Conservation (phyloP, 176 grass and related monocot genomes). For the Phoenix dactylifera region DNA sequence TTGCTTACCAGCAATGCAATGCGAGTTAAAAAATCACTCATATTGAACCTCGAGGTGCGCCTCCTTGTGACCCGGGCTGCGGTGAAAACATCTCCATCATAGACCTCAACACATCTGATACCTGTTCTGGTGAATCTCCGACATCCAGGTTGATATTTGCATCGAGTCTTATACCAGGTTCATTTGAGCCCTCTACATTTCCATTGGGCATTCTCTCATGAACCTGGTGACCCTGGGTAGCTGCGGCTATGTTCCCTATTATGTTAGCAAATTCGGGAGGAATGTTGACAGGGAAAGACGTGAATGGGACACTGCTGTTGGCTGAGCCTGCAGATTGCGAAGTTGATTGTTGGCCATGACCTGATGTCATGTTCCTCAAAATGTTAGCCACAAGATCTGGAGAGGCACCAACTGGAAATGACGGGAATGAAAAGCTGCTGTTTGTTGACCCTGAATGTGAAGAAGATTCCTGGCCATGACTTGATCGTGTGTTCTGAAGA, state of each 20-base stretch:
- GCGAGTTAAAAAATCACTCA: no score
- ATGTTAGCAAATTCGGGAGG: constrained; percentile 18
- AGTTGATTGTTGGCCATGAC: constrained; percentile 31
- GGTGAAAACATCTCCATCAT: constrained; percentile 63
- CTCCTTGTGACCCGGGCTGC: constrained; percentile 23
- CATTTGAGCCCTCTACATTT: constrained; percentile 14
- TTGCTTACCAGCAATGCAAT: no score
- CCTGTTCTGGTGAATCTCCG: constrained; percentile 21
- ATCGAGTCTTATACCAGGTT: constrained; percentile 17
- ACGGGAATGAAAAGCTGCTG: constrained; percentile 28
- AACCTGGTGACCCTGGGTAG: constrained; percentile 24
- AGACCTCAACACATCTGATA: constrained; percentile 42
- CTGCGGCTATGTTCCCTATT: neutral
- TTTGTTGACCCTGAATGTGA: constrained; percentile 25
- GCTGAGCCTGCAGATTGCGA: constrained; percentile 8
- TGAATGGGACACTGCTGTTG: constrained; percentile 3
- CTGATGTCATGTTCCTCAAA: constrained; percentile 28
- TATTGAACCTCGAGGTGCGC: constrained; percentile 26
- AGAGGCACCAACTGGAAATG: constrained; percentile 32
- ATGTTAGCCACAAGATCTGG: constrained; percentile 41
- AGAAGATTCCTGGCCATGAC: constrained; percentile 14
- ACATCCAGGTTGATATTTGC: constrained; percentile 32
- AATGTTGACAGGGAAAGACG: constrained; percentile 25
- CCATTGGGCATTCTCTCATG: constrained; percentile 17
- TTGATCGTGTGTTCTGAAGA: constrained; percentile 19